These are phyloP conservation scores for Meyerozyma guilliermondii DNA, from an alignment of 1,139 yeast species.

Conservation along the genomic window DNA sequence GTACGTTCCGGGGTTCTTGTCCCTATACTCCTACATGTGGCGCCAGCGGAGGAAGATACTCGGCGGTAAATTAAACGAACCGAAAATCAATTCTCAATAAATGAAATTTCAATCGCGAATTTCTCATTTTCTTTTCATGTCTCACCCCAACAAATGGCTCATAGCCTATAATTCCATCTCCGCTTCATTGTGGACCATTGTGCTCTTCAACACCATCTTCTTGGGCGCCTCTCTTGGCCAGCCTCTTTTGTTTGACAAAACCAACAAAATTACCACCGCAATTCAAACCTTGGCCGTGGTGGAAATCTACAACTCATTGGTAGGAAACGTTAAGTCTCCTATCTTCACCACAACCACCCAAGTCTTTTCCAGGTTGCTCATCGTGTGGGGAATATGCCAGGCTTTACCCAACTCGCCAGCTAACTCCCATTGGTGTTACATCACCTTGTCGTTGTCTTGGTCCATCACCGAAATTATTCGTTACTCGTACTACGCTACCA, in stretches of 20 bases:
- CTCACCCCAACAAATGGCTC: slow-evolving; percentile 35
- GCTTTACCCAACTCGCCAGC: slow-evolving; percentile 67
- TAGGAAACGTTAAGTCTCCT: slow-evolving; percentile 83
- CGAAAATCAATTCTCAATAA: not conserved
- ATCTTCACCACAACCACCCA: slow-evolving; percentile 78
- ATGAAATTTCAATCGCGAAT: not conserved
- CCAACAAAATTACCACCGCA: slow-evolving; percentile 54
- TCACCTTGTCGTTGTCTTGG: slow-evolving; percentile 80
- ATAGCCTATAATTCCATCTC: slow-evolving; percentile 43
- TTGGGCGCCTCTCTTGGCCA: slow-evolving; percentile 43
- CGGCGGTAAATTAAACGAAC: too few relatives aligned
- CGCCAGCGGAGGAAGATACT: slow-evolving; percentile 21
- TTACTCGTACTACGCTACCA: slow-evolving; percentile 77
- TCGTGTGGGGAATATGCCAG: slow-evolving; percentile 80
- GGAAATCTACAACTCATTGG: slow-evolving; percentile 73
- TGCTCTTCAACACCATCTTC: slow-evolving; percentile 38
- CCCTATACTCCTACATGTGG: slow-evolving; percentile 30
- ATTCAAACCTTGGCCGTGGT: slow-evolving; percentile 82
- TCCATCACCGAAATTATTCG: slow-evolving; percentile 84
- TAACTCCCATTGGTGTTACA: slow-evolving; percentile 53
- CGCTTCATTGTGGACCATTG: slow-evolving; percentile 41
- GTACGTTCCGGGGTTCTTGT: slow-evolving; percentile 31
- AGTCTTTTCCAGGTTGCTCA: slow-evolving; percentile 75
- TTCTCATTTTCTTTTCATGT: not conserved
- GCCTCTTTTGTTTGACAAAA: slow-evolving; percentile 53